Base-by-base conservation (phyloP, 768 basidiomycete species). In the Lentinus brumalis region DNA sequence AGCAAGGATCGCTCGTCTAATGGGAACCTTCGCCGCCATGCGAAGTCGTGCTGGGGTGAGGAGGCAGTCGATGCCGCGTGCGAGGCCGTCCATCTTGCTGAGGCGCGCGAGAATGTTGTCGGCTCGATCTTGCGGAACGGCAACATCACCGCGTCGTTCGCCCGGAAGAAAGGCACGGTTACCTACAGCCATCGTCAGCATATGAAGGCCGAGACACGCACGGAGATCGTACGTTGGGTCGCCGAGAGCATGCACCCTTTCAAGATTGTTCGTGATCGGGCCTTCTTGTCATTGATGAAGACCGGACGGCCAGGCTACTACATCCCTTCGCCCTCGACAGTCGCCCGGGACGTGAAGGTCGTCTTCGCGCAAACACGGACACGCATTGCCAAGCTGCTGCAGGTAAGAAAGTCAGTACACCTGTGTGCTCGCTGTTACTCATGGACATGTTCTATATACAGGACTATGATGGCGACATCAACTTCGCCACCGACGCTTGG, bases 211-310 rank as follows among this genome's bases (percentile, higher is more conserved):
- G 66, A 75, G 57, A 66, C 65, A 21, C 75, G 73, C 31, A 73
- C 68, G 0, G 66, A 75, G 47, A 69, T 74, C n/a, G 76, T 78
- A 0, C 59, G 62, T 0, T 79, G 77, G 79, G 71, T 78, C 0
- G 11, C 71, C 0, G 69, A 78, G 57, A 73, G 66, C 44, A 56
- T 70, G 29, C 65, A 69, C 0, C 77, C 77, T 0, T 75, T 76
- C 55, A 63, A 46, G 0, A 76, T 78, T n/a, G 70, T 78, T 4
- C 63, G 74, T 11, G 76, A 81, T 53, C 55, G 63, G 0, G 75
- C 69, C 0, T 79, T n/a, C n/a, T 75, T 53, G 38, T 59, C 14
- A 65, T 18, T 76, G 8, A 75, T 77, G 71, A 74, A 71, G 50
- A 75, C 74, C 0, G 73, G 75, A 0, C 57, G 73, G 7, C 78